phyloP scores from a whole-genome alignment of 768 basidiomycete species.

The Rhodosporidiobolus odoratus region DNA sequence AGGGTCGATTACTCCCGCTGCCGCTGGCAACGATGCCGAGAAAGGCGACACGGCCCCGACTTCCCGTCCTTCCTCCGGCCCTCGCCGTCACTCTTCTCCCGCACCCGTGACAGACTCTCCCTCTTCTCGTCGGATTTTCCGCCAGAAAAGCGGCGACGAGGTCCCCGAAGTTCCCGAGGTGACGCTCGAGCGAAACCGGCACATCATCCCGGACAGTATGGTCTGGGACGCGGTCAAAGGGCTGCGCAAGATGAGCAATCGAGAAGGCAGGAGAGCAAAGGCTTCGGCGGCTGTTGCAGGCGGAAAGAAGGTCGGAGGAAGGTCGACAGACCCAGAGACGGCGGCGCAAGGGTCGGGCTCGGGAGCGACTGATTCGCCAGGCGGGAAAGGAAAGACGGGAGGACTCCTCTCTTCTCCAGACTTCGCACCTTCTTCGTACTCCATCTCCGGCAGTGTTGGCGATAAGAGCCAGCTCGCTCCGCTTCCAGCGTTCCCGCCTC shows the following conservation, averaged over 20 bases:
- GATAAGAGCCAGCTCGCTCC: slow-evolving; percentile 14
- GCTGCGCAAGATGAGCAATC: slow-evolving; percentile 21
- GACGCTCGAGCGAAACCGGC: slow-evolving; percentile 81
- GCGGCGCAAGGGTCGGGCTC: background rate
- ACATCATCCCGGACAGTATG: slow-evolving; percentile 93
- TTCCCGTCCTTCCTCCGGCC: slow-evolving; percentile 25
- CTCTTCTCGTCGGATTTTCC: slow-evolving; percentile 33
- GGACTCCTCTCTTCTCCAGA: slow-evolving; percentile 33
- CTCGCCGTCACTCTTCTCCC: slow-evolving; percentile 24
- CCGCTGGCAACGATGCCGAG: slow-evolving; percentile 1
- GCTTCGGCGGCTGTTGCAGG: background rate
- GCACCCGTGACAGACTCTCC: slow-evolving; percentile 1
- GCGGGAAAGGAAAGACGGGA: background rate
- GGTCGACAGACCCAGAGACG: slow-evolving; percentile 29
- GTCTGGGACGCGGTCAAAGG: slow-evolving; percentile 49
- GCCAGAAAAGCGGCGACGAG: slow-evolving; percentile 42
- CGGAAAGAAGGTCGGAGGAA: slow-evolving; percentile 2
- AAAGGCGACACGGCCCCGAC: background rate
- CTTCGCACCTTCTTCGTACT: slow-evolving; percentile 28
- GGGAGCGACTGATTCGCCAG: slow-evolving; percentile 9
- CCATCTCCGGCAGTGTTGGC: slow-evolving; percentile 21
- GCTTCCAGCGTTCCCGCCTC: slow-evolving; percentile 20
- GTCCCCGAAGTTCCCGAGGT: slow-evolving; percentile 80
- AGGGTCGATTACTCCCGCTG: slow-evolving; percentile 15
- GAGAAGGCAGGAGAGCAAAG: background rate